These are phyloP conservation scores for Sporothrix curviconia DNA, from an alignment of 2,329 filamentous ascomycete genomes.

Conservation along the genomic window DNA sequence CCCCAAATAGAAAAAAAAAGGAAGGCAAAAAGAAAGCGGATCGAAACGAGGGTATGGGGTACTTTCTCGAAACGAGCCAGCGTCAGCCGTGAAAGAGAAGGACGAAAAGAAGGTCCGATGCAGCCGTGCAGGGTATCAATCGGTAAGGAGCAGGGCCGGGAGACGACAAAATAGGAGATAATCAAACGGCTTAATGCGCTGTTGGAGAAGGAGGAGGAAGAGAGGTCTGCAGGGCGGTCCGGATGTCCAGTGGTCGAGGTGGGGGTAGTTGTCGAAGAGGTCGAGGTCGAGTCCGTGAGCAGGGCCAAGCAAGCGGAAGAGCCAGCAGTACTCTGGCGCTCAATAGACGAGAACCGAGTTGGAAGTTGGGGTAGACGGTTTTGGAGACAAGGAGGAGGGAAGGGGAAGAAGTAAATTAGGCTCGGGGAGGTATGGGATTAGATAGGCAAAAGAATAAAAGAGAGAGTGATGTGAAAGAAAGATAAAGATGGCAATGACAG, in stretches of 20 bases:
- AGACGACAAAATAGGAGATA: background rate
- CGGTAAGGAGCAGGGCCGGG: background rate
- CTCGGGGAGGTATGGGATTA: no score
- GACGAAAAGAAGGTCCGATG: background rate
- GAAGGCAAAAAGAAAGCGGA: background rate
- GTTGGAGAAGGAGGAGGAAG: no score
- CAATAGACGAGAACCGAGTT: background rate
- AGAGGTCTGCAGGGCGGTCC: background rate
- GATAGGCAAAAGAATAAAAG: background rate
- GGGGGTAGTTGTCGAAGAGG: background rate
- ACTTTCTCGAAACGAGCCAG: no score
- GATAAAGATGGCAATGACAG: slow-evolving; percentile 15
- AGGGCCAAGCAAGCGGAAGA: background rate
- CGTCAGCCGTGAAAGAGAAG: no score
- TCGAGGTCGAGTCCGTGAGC: background rate
- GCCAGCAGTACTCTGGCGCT: background rate
- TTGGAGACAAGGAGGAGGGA: no score
- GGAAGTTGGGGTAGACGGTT: background rate
- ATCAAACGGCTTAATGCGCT: slow-evolving; percentile 4
- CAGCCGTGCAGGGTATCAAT: background rate
- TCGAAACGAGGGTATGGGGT: no score
- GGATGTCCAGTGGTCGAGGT: background rate
- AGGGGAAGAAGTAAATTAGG: no score
- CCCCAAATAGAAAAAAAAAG: background rate
- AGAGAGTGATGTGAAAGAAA: background rate